Base-by-base conservation (phyloP, 2,329 filamentous ascomycete genomes). In the Triangularia setosa region DNA sequence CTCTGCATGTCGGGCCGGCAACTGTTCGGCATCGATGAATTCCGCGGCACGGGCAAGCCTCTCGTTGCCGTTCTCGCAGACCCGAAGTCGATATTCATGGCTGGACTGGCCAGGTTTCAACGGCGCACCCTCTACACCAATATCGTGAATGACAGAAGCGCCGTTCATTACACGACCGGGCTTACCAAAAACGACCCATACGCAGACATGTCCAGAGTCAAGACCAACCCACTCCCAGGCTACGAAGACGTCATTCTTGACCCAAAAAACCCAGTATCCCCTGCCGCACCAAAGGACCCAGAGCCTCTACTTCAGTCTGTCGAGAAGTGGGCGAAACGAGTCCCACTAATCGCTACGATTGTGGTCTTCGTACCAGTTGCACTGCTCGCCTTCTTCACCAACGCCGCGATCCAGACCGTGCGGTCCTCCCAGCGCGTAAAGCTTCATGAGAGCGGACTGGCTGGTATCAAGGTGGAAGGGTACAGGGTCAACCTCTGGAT, bases 1-100 rank as follows among this genome's bases (percentile, higher is more conserved):
- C 78, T 98, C 4, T 96, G 91, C 64, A 88, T 86, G 73, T 96
- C 92, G 0, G 94, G 94, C 4, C 84, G 89, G 58, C 94, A 98
- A 75, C 81, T 98, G 9, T 98, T 97, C 75, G 87, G 87, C 63
- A 90, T 95, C 65, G 94, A 98, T 78, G 80, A 84, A 4, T 97
- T 97, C 76, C 87, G 93, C 64, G 87, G 91, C 67, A 96, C 92
- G 0, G 88, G 86, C n/a, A 85, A 88, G 48, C 92, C 93, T 0
- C 80, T 98, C 9, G 83, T 98, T 21, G 84, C 90, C 58, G 83
- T 97, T 9, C 82, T 98, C 28, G 91, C 93, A 5, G 93, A 97
- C 69, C 88, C 90, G 0, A 84, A 89, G 58, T 93, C 90, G 67
- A 90, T 97, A 69, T 98, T 98, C 78, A 90, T 96, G 71, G 85